phyloP scores from a whole-genome alignment of 345 rosid genomes.

The Populus davidiana region DNA sequence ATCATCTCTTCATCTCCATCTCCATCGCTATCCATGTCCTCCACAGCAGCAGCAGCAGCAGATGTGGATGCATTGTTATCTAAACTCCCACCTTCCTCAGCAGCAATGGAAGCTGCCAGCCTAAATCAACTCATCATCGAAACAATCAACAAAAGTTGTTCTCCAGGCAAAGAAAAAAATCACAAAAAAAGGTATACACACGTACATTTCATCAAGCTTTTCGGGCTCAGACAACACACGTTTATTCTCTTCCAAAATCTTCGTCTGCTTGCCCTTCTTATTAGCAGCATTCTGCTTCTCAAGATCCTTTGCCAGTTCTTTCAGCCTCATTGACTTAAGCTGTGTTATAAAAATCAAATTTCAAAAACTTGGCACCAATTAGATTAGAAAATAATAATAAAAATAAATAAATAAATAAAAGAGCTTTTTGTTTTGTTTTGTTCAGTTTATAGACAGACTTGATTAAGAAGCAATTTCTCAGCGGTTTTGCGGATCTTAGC shows the following conservation, averaged over 20 bases:
- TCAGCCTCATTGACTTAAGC: constrained; percentile 72
- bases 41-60: constrained; percentile 47
- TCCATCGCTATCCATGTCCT: constrained; percentile 34
- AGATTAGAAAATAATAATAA: not conserved
- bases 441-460: constrained; percentile 28
- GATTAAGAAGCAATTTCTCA: constrained; percentile 85
- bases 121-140: constrained; percentile 38
- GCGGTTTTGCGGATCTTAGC: constrained; percentile 88
- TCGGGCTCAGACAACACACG: constrained; percentile 34
- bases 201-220: constrained; percentile 61
- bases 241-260: constrained; percentile 44
- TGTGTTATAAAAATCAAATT: constrained; percentile 25
- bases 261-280: constrained; percentile 33
- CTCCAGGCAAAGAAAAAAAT: not conserved
- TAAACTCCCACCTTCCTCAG: constrained; percentile 42
- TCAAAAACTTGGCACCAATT: not conserved
- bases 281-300: constrained; percentile 45
- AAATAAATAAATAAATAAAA: too few relatives aligned
- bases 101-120: constrained; percentile 67
- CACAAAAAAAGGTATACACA: constrained; percentile 16
- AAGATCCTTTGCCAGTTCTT: constrained; percentile 72
- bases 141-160: constrained; percentile 14
- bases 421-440: not conserved
- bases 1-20: constrained; percentile 55
- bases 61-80: constrained; percentile 41